Evolutionary conservation across 768 basidiomycete species (phyloP), one percentile per base, ranked within the genome.

Genomic region (Phanerochaete carnosa): DNA sequence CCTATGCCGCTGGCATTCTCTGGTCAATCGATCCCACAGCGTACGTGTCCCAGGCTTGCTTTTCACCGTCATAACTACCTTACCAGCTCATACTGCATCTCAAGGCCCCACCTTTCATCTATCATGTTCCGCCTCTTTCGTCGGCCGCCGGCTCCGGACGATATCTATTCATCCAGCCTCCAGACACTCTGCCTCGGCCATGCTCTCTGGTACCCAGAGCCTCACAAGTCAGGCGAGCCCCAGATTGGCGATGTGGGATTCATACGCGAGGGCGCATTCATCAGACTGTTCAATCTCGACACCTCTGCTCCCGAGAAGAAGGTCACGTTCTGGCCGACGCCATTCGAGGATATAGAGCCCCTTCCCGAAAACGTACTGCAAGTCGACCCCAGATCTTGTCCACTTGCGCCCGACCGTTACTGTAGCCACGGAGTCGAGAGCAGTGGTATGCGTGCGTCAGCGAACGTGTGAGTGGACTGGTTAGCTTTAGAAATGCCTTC

Each of bases 221-320:
- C 49, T 11, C 57, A 49, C 32, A 28, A 32, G 16, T 46, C 56
- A 2, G 56, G 46, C 19, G 43, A 57, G 28, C 39, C 45, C 3
- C 50, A 46, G 28, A 33, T 60, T 19, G 51, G 59, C 37, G 59
- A 60, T 25, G 59, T 60, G 1, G 62, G 62, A 2, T 60, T 29
- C 45, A 45, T 51, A 1, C 1, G 16, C 4, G 55, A 59, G 6
- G 62, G 62, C 22, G 43, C 45, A 11, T 63, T 63, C 43, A 29
- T 56, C 16, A 45, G 55, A 13, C 30, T 63, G 16, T 57, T 63
- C 54, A 63, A 60, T 30, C 55, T 56, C 47, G 11, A 43, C 11
- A 25, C 5, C 47, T 29, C 23, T 3, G 47, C 13, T 15, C 16
- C 45, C 45, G 25, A 49, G 28, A 29, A 25, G 47, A 25, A 49